Evolutionary conservation across 1,139 yeast species (phyloP).

Genomic region (Scheffersomyces parashehatae): DNA sequence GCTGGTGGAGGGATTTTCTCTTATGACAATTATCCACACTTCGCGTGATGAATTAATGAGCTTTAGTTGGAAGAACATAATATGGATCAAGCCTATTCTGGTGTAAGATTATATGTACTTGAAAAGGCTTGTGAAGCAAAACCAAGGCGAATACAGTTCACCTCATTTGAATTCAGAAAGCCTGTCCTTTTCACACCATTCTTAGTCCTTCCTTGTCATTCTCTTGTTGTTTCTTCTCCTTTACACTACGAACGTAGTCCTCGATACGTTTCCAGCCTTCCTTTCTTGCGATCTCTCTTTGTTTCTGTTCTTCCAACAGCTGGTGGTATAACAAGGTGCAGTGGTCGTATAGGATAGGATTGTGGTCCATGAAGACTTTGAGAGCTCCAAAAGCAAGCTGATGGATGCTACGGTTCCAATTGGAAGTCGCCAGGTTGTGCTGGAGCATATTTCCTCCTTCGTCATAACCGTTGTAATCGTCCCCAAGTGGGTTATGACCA

Average conservation of each 20-base stretch:
- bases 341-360: conserved; percentile 87
- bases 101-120: too few relatives aligned
- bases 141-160: too few relatives aligned
- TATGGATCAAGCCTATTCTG: too few relatives aligned
- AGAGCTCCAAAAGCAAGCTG: conserved; percentile 88
- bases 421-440: conserved; percentile 50
- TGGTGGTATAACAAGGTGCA: conserved; percentile 86
- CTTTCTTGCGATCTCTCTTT: conserved; percentile 60
- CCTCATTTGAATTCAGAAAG: too few relatives aligned
- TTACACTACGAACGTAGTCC: conserved; percentile 49
- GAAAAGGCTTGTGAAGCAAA: too few relatives aligned
- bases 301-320: conserved; percentile 64
- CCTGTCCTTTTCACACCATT: too few relatives aligned
- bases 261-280: conserved; percentile 79
- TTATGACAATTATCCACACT: too few relatives aligned
- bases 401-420: conserved; percentile 92
- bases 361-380: conserved; percentile 91
- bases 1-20: too few relatives aligned
- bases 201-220: too few relatives aligned
- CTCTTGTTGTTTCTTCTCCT: conserved; percentile 12
- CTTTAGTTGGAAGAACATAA: too few relatives aligned
- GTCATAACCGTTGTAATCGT: conserved; percentile 16
- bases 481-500: conserved; percentile 12
- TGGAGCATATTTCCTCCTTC: conserved; percentile 17
- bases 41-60: too few relatives aligned